Evolutionary conservation across 805 yeast genomes (phyloP).

Genomic region (Monosporozyma aquatica): DNA sequence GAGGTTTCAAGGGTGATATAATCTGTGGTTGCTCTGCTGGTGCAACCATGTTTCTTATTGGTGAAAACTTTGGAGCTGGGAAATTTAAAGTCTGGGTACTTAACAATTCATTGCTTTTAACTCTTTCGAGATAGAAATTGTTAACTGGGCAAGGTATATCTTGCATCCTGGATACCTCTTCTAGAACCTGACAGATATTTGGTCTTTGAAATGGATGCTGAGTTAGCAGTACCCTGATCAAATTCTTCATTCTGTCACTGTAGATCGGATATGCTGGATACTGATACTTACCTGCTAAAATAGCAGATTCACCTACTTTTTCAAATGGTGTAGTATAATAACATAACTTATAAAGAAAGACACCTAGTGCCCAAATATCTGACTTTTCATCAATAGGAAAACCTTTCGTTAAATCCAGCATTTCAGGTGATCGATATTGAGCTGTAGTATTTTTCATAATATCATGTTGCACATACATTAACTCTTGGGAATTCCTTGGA

Average conservation of each 20-base stretch:
- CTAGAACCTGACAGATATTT: constrained; percentile 60
- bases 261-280: constrained; percentile 51
- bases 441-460: constrained; percentile 76
- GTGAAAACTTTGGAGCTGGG: constrained; percentile 1
- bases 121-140: constrained; percentile 31
- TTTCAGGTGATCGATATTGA: constrained; percentile 78
- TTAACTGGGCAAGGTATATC: constrained; percentile 38
- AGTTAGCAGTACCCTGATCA: constrained; percentile 52
- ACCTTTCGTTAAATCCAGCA: constrained; percentile 63
- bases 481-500: constrained; percentile 54
- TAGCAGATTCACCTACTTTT: constrained; percentile 51
- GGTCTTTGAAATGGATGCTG: constrained; percentile 69
- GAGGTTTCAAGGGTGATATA: constrained; percentile 4
- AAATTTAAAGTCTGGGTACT: constrained; percentile 1
- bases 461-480: constrained; percentile 53
- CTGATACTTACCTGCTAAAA: constrained; percentile 46
- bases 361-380: constrained; percentile 81
- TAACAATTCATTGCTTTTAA: constrained; percentile 5
- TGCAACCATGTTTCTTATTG: background rate
- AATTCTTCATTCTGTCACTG: constrained; percentile 52
- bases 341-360: constrained; percentile 67
- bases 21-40: background rate
- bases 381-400: constrained; percentile 72
- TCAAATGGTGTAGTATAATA: constrained; percentile 82
- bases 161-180: constrained; percentile 59